Evolutionary conservation across 768 basidiomycete species (phyloP).

Genomic region (Phylloporus sp.): DNA sequence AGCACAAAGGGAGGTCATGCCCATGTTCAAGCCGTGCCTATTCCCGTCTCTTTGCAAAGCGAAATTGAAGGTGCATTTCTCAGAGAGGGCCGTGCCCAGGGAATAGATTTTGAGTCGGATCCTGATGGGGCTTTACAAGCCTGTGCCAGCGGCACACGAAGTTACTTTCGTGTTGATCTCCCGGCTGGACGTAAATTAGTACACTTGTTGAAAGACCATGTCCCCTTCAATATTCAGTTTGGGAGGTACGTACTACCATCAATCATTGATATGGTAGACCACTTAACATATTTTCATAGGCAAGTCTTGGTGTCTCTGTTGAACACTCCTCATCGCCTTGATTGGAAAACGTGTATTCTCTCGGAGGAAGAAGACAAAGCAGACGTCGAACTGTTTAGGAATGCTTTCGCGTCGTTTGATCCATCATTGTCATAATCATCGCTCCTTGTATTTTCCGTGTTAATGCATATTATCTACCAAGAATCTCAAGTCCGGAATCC

Average conservation of each 20-base stretch:
- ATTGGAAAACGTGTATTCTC: slow-evolving; percentile 89
- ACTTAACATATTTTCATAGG: slow-evolving; percentile 40
- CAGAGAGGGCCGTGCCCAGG: slow-evolving; percentile 59
- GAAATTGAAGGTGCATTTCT: slow-evolving; percentile 70
- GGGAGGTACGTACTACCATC: slow-evolving; percentile 58
- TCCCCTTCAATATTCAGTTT: slow-evolving; percentile 88
- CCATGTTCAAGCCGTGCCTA: slow-evolving; percentile 82
- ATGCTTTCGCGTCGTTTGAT: slow-evolving; percentile 74
- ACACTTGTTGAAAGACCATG: slow-evolving; percentile 73
- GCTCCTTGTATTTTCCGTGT: neutral
- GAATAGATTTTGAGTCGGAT: slow-evolving; percentile 74
- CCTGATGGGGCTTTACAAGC: slow-evolving; percentile 57
- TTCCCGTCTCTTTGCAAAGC: slow-evolving; percentile 60
- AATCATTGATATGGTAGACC: neutral
- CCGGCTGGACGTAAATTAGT: slow-evolving; percentile 84
- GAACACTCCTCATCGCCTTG: slow-evolving; percentile 70
- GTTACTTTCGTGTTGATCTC: slow-evolving; percentile 90
- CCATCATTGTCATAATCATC: slow-evolving; percentile 36
- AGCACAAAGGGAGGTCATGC: slow-evolving; percentile 90
- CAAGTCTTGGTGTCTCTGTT: slow-evolving; percentile 78
- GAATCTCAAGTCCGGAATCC: neutral
- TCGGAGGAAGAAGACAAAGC: slow-evolving; percentile 81
- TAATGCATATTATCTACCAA: neutral
- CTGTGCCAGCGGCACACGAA: slow-evolving; percentile 47
- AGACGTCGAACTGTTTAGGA: slow-evolving; percentile 82